Evolutionary conservation across 371 early-diverging fungal genomes (phyloP), one percentile per base, ranked within the genome.

Genomic region (Apophysomyces elegans): DNA sequence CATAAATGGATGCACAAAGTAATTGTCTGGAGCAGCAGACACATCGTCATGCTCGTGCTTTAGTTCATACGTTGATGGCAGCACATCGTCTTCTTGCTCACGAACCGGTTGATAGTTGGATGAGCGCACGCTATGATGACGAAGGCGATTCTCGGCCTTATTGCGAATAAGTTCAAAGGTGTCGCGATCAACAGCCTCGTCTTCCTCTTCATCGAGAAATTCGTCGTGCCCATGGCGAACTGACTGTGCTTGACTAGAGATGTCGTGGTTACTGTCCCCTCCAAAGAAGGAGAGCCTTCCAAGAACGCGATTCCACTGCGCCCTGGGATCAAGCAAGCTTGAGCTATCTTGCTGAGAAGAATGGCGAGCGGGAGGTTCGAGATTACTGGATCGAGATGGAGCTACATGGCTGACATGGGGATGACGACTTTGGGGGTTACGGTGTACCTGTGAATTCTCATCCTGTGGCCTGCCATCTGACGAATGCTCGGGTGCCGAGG

Each of bases 1-100:
- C 38, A 57, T 61, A 44, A 72, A 79, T 16, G 79, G 79, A 61
- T 72, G 74, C 8, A 66, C 69, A 59, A 79, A 79, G 57, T 73
- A 79, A 21, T 70, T 72, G 21, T 72, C 69, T 56, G 61, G 59
- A 38, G 65, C 64, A 7, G 61, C 50, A 35, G 8, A 13, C 12
- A 18, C 8, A 63, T 69, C 43, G 37, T 60, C 59, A 37, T 59
- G 37, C 61, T 68, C n/a, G 21, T 50, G 54, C 54, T 50, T 50
- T 18, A 73, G 32, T 12, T 78, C 78, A 59, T 69, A 59, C 2
- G 68, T 60, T 3, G 75, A 71, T 36, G 78, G 78, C 16, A 78
- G 39, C 13, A 50, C 68, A 47, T 78, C 78, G 37, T 76, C 74
- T 32, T 78, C 75, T 38, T 63, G 46, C 12, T 62, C 47, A 32